Evolutionary conservation across 257 asterid genomes (phyloP).

Genomic region (Linaria vulgaris): DNA sequence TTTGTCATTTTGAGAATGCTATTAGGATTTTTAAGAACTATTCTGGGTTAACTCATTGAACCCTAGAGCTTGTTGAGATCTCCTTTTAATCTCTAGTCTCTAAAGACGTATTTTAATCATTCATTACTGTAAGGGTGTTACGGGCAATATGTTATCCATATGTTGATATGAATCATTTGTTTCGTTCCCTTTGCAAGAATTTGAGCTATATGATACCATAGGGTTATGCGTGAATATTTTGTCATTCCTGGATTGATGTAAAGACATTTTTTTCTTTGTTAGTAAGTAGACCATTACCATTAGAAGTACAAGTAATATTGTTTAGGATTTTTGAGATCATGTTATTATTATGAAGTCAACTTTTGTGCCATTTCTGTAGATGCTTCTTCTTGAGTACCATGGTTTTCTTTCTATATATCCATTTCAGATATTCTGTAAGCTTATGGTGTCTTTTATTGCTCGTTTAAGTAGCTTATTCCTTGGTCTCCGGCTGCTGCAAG

Average conservation of each 20-base stretch:
- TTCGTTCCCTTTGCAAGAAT: too few species aligned
- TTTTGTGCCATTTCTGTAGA: slow-evolving; percentile 4
- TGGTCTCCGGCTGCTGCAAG: slow-evolving; percentile 6
- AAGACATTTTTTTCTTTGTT: background rate
- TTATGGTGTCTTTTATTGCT: slow-evolving; percentile 22
- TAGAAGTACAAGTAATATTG: background rate
- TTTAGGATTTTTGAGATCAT: background rate
- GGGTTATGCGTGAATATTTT: too few species aligned
- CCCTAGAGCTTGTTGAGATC: too few species aligned
- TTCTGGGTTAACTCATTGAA: too few species aligned
- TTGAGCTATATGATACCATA: too few species aligned
- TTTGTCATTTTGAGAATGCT: too few species aligned
- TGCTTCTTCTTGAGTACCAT: slow-evolving; percentile 3
- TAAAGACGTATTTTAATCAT: too few species aligned
- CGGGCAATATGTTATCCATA: too few species aligned
- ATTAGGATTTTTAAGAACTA: too few species aligned
- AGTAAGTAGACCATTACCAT: background rate
- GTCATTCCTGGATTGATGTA: background rate
- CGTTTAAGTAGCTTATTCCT: slow-evolving; percentile 10
- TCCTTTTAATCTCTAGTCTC: too few species aligned
- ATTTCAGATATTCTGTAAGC: background rate
- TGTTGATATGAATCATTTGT: too few species aligned
- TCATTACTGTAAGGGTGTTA: too few species aligned
- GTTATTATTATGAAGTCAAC: background rate
- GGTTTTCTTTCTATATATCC: background rate